A percentile compares a stretch with the other conserved stretches of the same genome.
Conservation (phyloP, 768 basidiomycete genomes). For the Boletellus emodensis region DNA sequence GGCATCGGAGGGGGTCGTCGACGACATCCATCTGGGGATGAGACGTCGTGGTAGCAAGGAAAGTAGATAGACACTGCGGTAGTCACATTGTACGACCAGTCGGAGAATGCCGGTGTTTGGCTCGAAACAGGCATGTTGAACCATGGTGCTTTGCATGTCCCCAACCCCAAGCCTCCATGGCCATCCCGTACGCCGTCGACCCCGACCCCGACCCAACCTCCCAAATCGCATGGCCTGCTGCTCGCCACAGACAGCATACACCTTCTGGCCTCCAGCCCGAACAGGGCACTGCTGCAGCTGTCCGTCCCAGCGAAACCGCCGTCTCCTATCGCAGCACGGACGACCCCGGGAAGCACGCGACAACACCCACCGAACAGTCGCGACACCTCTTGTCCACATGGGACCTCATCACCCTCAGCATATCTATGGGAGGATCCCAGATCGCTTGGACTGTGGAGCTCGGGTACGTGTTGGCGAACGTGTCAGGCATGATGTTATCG, state of each 20-base stretch:
- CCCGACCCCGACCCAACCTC: constrained; percentile 75
- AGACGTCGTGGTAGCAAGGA: constrained; percentile 14
- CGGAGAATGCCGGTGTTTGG: constrained; percentile 26
- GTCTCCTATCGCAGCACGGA: constrained; percentile 31
- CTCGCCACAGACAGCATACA: constrained; percentile 32
- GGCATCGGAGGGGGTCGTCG: constrained; percentile 44
- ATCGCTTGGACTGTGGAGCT: constrained; percentile 95
- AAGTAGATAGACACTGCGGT: constrained; percentile 7
- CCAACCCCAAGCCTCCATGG: constrained; percentile 33
- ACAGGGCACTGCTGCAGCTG: constrained; percentile 6
- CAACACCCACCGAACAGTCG: constrained; percentile 18
- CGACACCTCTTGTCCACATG: constrained; percentile 43
- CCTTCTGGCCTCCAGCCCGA: constrained; percentile 21
- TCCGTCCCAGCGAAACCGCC: constrained; percentile 17
- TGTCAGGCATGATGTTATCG: background rate
- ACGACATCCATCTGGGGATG: constrained; percentile 34
- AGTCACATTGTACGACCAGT: background rate
- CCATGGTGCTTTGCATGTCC: constrained; percentile 6
- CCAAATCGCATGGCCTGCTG: constrained; percentile 73
- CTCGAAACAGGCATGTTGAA: constrained; percentile 11
- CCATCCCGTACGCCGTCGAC: constrained; percentile 48
- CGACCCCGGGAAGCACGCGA: constrained; percentile 25
- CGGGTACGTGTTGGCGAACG: constrained; percentile 51
- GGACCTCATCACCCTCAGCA: constrained; percentile 76
- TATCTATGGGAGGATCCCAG: constrained; percentile 94